Conservation (phyloP, 768 basidiomycete genomes). For the Phanerochaete sordida region DNA sequence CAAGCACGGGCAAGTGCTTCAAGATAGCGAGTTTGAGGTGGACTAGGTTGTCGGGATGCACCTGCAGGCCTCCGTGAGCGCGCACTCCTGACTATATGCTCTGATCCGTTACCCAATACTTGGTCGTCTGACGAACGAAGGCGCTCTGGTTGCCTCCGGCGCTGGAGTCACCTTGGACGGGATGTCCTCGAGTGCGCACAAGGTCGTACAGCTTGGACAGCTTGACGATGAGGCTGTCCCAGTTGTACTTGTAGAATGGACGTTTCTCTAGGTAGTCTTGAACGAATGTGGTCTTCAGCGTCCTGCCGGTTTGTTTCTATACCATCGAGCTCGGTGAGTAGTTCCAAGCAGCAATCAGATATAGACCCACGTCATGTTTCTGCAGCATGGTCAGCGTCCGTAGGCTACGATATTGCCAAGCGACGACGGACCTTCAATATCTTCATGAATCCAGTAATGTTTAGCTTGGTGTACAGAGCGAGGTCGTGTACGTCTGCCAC, state of each 20-base stretch:
- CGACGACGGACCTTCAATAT: conserved; percentile 73
- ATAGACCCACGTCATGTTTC: conserved; percentile 84
- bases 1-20: conserved; percentile 89
- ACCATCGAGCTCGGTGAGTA: background rate
- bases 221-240: conserved; percentile 95
- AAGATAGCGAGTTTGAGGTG: conserved; percentile 92
- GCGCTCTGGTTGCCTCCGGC: conserved; percentile 96
- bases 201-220: conserved; percentile 93
- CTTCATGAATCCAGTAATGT: conserved; percentile 99
- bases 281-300: conserved; percentile 84
- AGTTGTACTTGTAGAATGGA: conserved; percentile 95
- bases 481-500: conserved; percentile 93
- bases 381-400: conserved; percentile 24
- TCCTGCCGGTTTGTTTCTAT: conserved; percentile 88
- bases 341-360: background rate
- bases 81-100: background rate
- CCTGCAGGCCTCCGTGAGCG: conserved; percentile 24
- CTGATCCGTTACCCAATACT: conserved; percentile 79
- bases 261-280: conserved; percentile 91
- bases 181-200: conserved; percentile 92
- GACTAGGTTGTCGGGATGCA: conserved; percentile 93
- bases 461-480: conserved; percentile 92
- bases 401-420: background rate
- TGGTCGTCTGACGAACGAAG: conserved; percentile 97
- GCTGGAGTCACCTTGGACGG: conserved; percentile 87